phyloP scores from a whole-genome alignment of 2,329 filamentous ascomycete species.

The Emergomyces pasteurianus region DNA sequence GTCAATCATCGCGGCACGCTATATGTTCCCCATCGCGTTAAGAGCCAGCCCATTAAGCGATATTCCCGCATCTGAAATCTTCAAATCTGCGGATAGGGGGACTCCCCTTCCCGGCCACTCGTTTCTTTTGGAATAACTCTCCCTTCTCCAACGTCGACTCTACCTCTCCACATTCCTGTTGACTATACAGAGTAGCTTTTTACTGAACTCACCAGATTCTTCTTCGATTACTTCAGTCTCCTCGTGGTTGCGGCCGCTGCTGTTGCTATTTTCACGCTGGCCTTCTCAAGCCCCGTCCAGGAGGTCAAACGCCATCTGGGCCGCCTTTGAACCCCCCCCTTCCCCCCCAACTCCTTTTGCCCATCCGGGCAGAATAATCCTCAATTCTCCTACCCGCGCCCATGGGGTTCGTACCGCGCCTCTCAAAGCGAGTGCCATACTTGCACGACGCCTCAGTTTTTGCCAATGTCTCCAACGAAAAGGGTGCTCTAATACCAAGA shows the following conservation, averaged over 20 bases:
- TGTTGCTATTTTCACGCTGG: neutral
- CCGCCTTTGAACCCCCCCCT: neutral
- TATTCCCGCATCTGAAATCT: neutral
- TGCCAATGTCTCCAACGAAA: constrained; percentile 35
- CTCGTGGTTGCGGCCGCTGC: neutral
- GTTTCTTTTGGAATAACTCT: constrained; percentile 18
- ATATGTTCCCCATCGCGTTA: neutral
- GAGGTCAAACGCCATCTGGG: neutral
- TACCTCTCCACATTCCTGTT: constrained; percentile 11
- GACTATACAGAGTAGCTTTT: neutral
- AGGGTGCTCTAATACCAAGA: constrained; percentile 34
- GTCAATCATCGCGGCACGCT: neutral
- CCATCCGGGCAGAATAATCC: neutral
- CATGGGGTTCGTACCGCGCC: constrained; percentile 44
- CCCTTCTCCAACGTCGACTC: constrained; percentile 15
- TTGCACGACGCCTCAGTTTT: constrained; percentile 30
- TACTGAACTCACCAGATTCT: neutral
- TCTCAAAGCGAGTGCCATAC: constrained; percentile 41
- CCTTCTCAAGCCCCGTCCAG: neutral
- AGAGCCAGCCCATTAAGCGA: neutral
- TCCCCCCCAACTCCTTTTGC: neutral
- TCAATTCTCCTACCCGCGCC: constrained; percentile 15
- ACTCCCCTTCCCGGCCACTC: constrained; percentile 31
- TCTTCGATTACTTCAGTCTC: neutral
- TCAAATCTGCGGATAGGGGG: constrained; percentile 25